These are phyloP conservation scores for Pythium aquatile DNA, from an alignment of 352 stramenopile genomes.

Conservation along the genomic window DNA sequence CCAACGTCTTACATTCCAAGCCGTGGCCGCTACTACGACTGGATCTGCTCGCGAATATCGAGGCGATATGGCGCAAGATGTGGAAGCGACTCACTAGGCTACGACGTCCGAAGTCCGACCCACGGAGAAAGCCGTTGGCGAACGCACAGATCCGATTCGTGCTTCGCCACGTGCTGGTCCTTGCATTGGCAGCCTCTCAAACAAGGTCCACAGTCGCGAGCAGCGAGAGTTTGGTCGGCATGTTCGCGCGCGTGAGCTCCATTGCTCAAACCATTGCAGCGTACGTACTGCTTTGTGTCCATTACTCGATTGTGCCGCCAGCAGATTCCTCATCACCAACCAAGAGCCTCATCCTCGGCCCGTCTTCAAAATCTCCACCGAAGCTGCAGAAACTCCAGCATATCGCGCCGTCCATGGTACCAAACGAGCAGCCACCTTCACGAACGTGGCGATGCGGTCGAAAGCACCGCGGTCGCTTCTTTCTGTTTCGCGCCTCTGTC, in stretches of 20 bases:
- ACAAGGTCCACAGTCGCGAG: not conserved
- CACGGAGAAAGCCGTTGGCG: conserved; percentile 23
- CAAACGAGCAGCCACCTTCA: not conserved
- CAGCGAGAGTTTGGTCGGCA: conserved; percentile 2
- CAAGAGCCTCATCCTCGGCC: not conserved
- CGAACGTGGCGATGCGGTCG: conserved; percentile 17
- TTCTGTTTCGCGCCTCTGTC: conserved; percentile 15
- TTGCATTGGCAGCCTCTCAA: conserved; percentile 5
- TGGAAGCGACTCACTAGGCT: conserved; percentile 40
- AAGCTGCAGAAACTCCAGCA: not conserved
- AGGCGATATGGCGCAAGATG: conserved; percentile 37
- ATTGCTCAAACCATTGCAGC: conserved; percentile 49
- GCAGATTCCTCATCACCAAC: not conserved
- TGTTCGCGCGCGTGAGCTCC: conserved; percentile 36
- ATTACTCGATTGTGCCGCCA: conserved; percentile 23
- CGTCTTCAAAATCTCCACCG: not conserved
- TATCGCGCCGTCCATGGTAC: not conserved
- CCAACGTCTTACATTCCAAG: conserved; percentile 28
- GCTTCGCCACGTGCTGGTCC: conserved; percentile 27
- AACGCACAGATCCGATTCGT: conserved; percentile 42
- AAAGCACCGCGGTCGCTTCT: conserved; percentile 22
- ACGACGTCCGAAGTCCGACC: conserved; percentile 16
- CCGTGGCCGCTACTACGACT: conserved; percentile 57
- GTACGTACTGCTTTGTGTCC: conserved; percentile 42
- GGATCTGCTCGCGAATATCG: conserved; percentile 38